Evolutionary conservation across 179 eudicot genomes (phyloP).

Genomic region (Actinidia chinensis): DNA sequence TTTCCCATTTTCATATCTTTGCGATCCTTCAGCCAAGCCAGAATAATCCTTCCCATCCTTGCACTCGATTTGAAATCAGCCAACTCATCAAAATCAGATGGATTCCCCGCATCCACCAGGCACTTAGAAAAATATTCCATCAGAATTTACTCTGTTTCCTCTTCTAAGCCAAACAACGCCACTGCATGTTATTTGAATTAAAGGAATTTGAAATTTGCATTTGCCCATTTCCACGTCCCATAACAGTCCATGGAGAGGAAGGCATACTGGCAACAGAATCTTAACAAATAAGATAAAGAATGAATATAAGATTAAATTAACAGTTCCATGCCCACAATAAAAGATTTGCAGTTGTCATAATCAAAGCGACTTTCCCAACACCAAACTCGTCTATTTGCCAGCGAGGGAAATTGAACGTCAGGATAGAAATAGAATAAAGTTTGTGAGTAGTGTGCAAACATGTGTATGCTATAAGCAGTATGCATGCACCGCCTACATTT

Average conservation of each 20-base stretch:
- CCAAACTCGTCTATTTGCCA: no score
- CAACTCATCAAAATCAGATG: conserved; percentile 48
- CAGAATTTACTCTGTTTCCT: conserved; percentile 42
- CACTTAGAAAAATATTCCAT: conserved; percentile 54
- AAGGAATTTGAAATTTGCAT: conserved; percentile 14
- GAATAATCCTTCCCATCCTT: conserved; percentile 59
- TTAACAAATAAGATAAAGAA: not conserved
- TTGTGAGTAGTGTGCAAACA: not conserved
- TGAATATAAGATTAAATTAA: not conserved
- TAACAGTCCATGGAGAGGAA: conserved; percentile 4
- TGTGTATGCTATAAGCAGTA: not conserved
- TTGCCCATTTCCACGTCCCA: conserved; percentile 14
- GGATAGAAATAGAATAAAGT: conserved; percentile 9
- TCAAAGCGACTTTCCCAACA: not conserved
- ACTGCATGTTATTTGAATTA: not conserved
- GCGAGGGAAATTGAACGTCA: not conserved
- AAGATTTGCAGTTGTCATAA: not conserved
- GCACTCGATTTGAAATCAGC: conserved; percentile 68
- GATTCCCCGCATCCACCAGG: conserved; percentile 12
- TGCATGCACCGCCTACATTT: not conserved
- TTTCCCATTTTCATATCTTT: conserved; percentile 40
- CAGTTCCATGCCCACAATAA: not conserved
- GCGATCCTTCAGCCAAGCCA: conserved; percentile 49
- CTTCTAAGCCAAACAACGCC: conserved; percentile 28
- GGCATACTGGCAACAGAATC: conserved; percentile 16